Evolutionary conservation across 225 moss, liverwort and hornwort genomes (phyloP).

Genomic region (Straminergon stramineum): DNA sequence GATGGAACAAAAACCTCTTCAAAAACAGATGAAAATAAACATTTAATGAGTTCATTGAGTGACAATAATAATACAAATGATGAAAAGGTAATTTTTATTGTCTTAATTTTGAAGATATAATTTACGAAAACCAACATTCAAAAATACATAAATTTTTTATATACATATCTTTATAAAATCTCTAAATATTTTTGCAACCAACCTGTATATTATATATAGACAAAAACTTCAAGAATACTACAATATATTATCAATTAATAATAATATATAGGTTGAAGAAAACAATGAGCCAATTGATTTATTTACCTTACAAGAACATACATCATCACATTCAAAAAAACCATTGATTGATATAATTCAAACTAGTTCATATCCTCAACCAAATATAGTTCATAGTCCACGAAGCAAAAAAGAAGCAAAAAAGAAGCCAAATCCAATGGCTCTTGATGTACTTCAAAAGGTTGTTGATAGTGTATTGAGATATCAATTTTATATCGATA

Average conservation of each 20-base stretch:
- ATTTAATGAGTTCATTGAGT: background rate
- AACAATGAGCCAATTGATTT: background rate
- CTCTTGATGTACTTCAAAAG: constrained; percentile 13
- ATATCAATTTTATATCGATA: constrained; percentile 55
- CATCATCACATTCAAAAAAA: background rate
- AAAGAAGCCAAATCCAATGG: constrained; percentile 10
- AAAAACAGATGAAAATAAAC: background rate
- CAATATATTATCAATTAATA: background rate
- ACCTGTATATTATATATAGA: too few relatives aligned
- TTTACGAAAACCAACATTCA: background rate
- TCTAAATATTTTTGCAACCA: background rate
- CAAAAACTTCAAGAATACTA: background rate
- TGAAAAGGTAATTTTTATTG: background rate
- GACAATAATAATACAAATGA: too few relatives aligned
- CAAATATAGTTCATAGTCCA: constrained; percentile 54
- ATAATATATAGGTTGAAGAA: background rate
- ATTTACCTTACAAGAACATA: background rate
- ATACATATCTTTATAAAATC: background rate
- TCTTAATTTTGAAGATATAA: too few relatives aligned
- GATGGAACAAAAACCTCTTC: background rate
- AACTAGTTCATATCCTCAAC: constrained; percentile 17
- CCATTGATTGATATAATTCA: background rate
- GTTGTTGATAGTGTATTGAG: constrained; percentile 44
- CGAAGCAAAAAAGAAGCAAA: constrained; percentile 33
- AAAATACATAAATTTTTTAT: background rate